Conservation (phyloP, 495 filamentous ascomycete genomes). For the Trichoderma virens region DNA sequence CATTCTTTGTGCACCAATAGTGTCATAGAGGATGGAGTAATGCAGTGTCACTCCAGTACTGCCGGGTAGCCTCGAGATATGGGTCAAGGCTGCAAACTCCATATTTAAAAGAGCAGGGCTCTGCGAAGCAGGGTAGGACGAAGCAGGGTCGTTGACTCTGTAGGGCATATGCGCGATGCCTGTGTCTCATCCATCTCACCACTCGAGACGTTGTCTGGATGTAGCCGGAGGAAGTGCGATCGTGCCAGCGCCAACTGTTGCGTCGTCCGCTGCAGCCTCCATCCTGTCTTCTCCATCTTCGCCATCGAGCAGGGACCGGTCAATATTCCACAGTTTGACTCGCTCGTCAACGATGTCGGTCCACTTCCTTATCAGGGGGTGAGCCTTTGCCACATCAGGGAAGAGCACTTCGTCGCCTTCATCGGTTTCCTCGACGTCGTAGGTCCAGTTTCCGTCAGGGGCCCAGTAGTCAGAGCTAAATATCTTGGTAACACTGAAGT, state of each 20-base stretch:
- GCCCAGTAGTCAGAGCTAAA: constrained; percentile 56
- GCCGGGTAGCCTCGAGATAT: background rate
- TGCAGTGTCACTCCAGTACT: too few relatives aligned
- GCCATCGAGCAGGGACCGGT: constrained; percentile 23
- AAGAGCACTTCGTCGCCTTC: constrained; percentile 31
- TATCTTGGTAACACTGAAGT: constrained; percentile 53
- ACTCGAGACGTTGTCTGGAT: background rate
- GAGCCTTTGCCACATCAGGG: constrained; percentile 47
- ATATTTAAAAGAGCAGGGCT: background rate
- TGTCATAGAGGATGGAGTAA: too few relatives aligned
- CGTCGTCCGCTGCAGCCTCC: background rate
- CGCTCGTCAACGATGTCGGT: constrained; percentile 32
- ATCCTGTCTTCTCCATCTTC: background rate
- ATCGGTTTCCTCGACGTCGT: constrained; percentile 36
- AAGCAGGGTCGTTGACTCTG: background rate
- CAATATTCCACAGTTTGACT: constrained; percentile 32
- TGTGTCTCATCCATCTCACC: background rate
- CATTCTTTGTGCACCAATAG: too few relatives aligned
- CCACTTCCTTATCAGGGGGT: constrained; percentile 56
- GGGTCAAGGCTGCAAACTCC: background rate
- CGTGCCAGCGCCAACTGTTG: background rate
- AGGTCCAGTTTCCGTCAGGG: constrained; percentile 55
- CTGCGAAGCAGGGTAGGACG: background rate
- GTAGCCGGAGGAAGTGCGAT: background rate
- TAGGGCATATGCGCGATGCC: background rate